Base-by-base conservation (phyloP, 352 stramenopile species). In the Hyphochytrium catenoides region DNA sequence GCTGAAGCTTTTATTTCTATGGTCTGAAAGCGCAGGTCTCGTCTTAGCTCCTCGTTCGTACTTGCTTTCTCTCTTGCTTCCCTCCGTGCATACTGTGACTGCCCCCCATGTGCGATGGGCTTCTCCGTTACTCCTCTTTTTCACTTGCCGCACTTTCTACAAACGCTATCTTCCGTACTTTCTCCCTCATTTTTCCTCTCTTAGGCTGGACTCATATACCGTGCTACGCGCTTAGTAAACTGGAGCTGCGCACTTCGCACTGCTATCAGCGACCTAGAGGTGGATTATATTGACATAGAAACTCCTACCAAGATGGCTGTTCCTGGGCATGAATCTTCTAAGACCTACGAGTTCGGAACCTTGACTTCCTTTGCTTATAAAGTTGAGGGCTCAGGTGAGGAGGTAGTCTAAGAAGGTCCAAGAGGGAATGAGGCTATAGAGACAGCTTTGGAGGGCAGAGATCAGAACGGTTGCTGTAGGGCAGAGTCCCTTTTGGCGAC, bases 281-380 rank as follows among this genome's bases (percentile, higher is more conserved):
- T 99, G 26, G 91, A 99, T 68, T 93, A 95, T 54, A 78, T 98
- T 39, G 88, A 98, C 46, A 71, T 99, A 43, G 84, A 97, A 35
- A 91, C 89, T 42, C 62, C 76, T 39, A 95, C 84, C 3, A 91
- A 92, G 52, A 56, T 93, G 34, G 65, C 73, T 18, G 86, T 99
- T 28, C 93, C 93, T 1, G 90, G 85, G 25, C 91, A 98, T 54
- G 81, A 86, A 56, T 52, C 68, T 4, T 76, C 88, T 26, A 70
- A 78, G 38, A 92, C 94, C 47, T 98, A 98, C 60, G 89, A 99
- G 63, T 98, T 99, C 54, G 91, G 91, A 29, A 84, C 90, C 6
- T 54, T 98, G 22, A 98, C 88, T 26, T 88, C 70, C 15, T 98
- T 98, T 56, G 84, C 76, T 3, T 98, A 99, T 61, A 61, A 67